Evolutionary conservation across 1,284 basidiomycete species (phyloP), one percentile per base, ranked within the genome.

Genomic region (Fomitopsis palustris): DNA sequence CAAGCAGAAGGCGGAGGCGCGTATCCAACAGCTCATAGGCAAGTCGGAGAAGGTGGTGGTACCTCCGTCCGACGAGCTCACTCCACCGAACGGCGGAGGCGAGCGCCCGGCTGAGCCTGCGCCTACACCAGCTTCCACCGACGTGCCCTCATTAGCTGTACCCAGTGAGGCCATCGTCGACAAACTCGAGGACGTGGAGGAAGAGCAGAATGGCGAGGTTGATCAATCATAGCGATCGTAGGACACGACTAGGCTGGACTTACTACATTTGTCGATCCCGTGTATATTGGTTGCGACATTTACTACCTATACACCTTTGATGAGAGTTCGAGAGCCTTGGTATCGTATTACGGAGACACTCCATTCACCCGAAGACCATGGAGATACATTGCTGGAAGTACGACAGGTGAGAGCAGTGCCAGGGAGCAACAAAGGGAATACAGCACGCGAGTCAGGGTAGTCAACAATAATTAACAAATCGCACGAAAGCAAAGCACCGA

Each of bases 1-100:
- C 65, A 77, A 93, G 57, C 83, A 87, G 35, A 90, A 90, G 74
- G 92, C 88, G 12, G 87, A 94, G 74, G 82, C 82, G n/a, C 86
- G 92, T 67, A 91, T 95, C 69, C 79, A 84, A 69, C 84, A 85
- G 58, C 82, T 95, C 53, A 79, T 75, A 42, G 72, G 74, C 23
- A 65, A 67, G 66, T 80, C 84, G 64, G 67, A 77, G 53, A 81
- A 78, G 63, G 72, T 72, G 57, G 80, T 82, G 58, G 75, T 72
- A 56, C 72, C 78, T 47, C 64, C 70, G 33, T 35, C 67, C 49
- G 62, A 62, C 35, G 76, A 78, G 31, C 58, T 71, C 25, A 66
- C 65, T 2, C 74, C 80, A 60, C 76, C 81, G 14, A 82, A 81
- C 54, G 78, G 73, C 29, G 72, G 68, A 35, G 79, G 74, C 35